Evolutionary conservation across 805 yeast species (phyloP), one percentile per base, ranked within the genome.

Genomic region (Hyphopichia homilentoma): DNA sequence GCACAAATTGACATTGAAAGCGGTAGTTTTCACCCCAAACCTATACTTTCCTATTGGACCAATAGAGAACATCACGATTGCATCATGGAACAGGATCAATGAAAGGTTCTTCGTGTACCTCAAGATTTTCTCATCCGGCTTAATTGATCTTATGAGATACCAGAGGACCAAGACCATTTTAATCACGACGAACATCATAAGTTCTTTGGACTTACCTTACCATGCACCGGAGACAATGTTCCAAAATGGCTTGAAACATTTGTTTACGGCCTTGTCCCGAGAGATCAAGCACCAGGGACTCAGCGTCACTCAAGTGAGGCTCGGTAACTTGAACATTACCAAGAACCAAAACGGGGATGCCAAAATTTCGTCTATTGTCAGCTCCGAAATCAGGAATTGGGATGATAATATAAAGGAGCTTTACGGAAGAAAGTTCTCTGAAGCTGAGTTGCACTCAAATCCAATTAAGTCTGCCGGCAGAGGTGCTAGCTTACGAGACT

Each of bases 21-120:
- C 84, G 2, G 78, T 83, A 12, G 56, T 87, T 6, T 65, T 84
- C 25, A 61, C 85, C 3, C 95, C 95, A 0, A 84, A 77, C 44
- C 67, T 80, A 35, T 75, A 68, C 45, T 80, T 75, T 55, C 84
- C 85, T 4, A 55, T 76, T 3, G 88, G 87, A 0, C 85, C 86
- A 1, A 61, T 80, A 14, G 86, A 81, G 43, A 64, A 73, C 28
- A 57, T 77, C n/a, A 46, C 72, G 7, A 50, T 66, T 9, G 56
- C 61, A 8, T 65, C 73, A n/a, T 77, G 85, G 85, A 62, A 61
- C 3, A 58, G 64, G 15, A 39, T 80, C 17, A 59, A 65, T 38
- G 65, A 72, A 11, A 65, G 77, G 32, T 42, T 76, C 2, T 45
- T 69, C 19, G 54, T 73, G 6, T 77, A 81, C 20, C 47, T 77